Percentiles rank a stretch among this genome's conserved stretches.
Conservation (phyloP, 1,139 yeast genomes). For the Diutina siamensis region DNA sequence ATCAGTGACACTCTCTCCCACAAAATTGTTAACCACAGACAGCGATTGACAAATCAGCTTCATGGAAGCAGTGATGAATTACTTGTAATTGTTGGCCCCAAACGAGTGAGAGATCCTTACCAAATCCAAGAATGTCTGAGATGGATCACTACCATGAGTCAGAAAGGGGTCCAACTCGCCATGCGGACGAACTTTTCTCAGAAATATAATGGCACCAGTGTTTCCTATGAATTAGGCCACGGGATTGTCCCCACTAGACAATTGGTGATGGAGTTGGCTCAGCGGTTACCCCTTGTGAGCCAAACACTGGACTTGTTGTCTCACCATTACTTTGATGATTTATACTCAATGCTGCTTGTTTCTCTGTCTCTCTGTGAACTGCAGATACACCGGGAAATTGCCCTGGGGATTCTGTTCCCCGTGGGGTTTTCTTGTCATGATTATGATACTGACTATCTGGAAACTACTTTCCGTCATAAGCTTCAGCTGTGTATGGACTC, state of each 20-base stretch:
- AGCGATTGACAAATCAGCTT: not conserved
- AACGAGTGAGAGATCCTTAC: not conserved
- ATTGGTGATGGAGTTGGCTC: conserved; percentile 23
- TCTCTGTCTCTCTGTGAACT: conserved; percentile 28
- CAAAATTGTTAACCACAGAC: not conserved
- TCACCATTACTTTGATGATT: conserved; percentile 36
- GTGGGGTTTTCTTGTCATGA: conserved; percentile 28
- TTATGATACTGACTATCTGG: conserved; percentile 11
- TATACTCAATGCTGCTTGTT: conserved; percentile 27
- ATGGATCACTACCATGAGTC: conserved; percentile 4
- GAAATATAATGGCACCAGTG: not conserved
- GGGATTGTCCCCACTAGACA: conserved; percentile 32
- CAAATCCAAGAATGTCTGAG: conserved; percentile 3
- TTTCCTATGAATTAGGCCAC: conserved; percentile 8
- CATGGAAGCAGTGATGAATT: not conserved
- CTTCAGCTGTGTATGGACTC: conserved; percentile 18
- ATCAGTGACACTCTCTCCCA: not conserved
- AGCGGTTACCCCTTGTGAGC: conserved; percentile 27
- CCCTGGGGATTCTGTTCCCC: conserved; percentile 33
- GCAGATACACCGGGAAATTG: conserved; percentile 35
- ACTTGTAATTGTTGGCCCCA: conserved; percentile 1
- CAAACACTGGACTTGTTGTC: conserved; percentile 32
- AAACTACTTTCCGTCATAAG: conserved; percentile 6
- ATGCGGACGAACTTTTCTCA: conserved; percentile 1
- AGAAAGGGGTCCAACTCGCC: not conserved